A percentile compares a stretch with the other conserved stretches of the same genome.
phyloP scores from a whole-genome alignment of 495 filamentous ascomycete genomes.

The Cetradonia linearis region DNA sequence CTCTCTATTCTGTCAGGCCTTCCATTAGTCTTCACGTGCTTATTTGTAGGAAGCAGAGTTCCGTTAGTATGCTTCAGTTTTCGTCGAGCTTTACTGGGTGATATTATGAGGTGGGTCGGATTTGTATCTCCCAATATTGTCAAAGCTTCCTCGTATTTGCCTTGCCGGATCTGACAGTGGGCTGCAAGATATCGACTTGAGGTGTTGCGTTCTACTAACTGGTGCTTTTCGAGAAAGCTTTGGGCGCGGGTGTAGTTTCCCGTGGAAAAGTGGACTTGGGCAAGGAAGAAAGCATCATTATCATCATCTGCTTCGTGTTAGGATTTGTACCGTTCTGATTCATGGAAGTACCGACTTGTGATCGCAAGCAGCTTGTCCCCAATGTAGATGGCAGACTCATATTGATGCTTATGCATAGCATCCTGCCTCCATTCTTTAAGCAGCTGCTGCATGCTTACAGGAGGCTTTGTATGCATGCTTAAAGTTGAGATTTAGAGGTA shows the following conservation, averaged over 20 bases:
- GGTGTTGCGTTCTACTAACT: slow-evolving; percentile 68
- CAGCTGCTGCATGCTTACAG: slow-evolving; percentile 66
- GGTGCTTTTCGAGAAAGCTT: slow-evolving; percentile 71
- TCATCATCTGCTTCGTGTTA: slow-evolving; percentile 58
- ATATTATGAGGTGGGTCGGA: slow-evolving; percentile 72
- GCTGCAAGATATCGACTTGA: slow-evolving; percentile 87
- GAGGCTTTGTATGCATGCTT: neutral
- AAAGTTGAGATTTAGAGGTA: neutral
- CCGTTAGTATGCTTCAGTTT: slow-evolving; percentile 44
- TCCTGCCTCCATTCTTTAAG: slow-evolving; percentile 88
- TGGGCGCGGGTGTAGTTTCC: slow-evolving; percentile 88
- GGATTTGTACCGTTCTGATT: neutral
- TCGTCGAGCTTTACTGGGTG: slow-evolving; percentile 52
- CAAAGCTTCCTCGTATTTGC: slow-evolving; percentile 79
- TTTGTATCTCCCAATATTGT: slow-evolving; percentile 83
- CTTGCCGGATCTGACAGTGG: slow-evolving; percentile 85
- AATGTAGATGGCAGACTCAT: slow-evolving; percentile 91
- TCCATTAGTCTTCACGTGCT: slow-evolving; percentile 29
- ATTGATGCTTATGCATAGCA: slow-evolving; percentile 84
- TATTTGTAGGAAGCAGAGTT: slow-evolving; percentile 33
- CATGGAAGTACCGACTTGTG: slow-evolving; percentile 53
- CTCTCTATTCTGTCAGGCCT: slow-evolving; percentile 45
- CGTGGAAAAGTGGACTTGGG: slow-evolving; percentile 86
- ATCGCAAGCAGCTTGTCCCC: slow-evolving; percentile 92
- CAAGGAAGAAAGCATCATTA: slow-evolving; percentile 87